Evolutionary conservation across 352 stramenopile species (phyloP).

Genomic region (Globisporangium iwayamae): DNA sequence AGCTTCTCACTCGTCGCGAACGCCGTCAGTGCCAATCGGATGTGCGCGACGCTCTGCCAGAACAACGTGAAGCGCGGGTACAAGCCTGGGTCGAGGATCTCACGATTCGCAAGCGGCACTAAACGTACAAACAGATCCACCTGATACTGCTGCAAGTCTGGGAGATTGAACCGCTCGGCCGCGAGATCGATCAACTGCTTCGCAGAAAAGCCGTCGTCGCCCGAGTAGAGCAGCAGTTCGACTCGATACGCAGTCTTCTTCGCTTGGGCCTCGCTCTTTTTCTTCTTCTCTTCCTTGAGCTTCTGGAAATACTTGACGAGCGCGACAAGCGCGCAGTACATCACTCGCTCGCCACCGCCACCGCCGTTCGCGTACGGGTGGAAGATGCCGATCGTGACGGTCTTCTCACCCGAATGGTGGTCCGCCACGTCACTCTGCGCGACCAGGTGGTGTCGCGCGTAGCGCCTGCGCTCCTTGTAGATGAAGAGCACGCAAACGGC

Average conservation of each 20-base stretch:
- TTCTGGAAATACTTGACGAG: slow-evolving; percentile 56
- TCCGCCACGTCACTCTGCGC: slow-evolving; percentile 16
- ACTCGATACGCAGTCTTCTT: slow-evolving; percentile 17
- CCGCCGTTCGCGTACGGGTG: slow-evolving; percentile 94
- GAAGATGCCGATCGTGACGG: slow-evolving; percentile 87
- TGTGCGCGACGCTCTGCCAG: slow-evolving; percentile 93
- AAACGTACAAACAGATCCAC: slow-evolving; percentile 63
- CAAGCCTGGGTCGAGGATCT: slow-evolving; percentile 64
- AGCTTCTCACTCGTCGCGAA: slow-evolving; percentile 52
- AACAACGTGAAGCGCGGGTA: slow-evolving; percentile 95
- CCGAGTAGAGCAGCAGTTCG: slow-evolving; percentile 63
- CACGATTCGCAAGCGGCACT: slow-evolving; percentile 64
- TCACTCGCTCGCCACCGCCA: slow-evolving; percentile 97
- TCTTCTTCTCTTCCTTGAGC: slow-evolving; percentile 8
- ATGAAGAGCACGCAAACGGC: slow-evolving; percentile 27
- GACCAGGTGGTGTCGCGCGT: slow-evolving; percentile 26
- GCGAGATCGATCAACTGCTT: slow-evolving; percentile 74
- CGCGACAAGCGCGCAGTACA: slow-evolving; percentile 94
- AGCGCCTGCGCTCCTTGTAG: slow-evolving; percentile 38
- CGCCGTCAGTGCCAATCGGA: slow-evolving; percentile 87
- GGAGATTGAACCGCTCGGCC: slow-evolving; percentile 82
- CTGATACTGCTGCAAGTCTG: slow-evolving; percentile 52
- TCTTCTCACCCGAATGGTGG: slow-evolving; percentile 10
- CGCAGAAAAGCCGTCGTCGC: slow-evolving; percentile 66
- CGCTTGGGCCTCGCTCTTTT: not conserved